A percentile compares a stretch with the other conserved stretches of the same genome.
Conservation (phyloP, 495 filamentous ascomycete genomes). For the Astrocystis sublimbata region DNA sequence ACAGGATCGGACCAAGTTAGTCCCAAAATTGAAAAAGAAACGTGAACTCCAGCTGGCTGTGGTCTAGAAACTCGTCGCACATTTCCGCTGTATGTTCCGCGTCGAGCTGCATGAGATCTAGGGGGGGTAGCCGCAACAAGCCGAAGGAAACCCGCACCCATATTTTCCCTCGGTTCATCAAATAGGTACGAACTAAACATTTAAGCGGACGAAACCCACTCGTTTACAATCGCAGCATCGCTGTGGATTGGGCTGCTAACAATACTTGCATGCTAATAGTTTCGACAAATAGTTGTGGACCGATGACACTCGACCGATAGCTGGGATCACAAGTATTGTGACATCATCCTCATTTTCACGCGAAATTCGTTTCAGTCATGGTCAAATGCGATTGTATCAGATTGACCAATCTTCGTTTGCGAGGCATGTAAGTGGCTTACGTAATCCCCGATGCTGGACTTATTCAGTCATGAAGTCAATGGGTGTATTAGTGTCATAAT, state of each 20-base stretch:
- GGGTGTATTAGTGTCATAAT: not conserved
- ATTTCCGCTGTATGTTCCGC: slow-evolving; percentile 2
- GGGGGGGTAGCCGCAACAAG: too few species aligned
- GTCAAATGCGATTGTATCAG: too few species aligned
- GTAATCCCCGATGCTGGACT: too few species aligned
- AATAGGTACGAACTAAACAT: not conserved
- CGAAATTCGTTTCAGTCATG: too few species aligned
- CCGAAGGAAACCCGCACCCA: slow-evolving; percentile 5
- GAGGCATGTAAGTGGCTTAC: too few species aligned
- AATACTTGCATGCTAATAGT: not conserved
- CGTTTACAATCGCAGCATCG: not conserved
- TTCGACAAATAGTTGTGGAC: not conserved
- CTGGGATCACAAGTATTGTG: too few species aligned
- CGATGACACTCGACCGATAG: too few species aligned
- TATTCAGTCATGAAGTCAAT: not conserved
- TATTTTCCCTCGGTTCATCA: not conserved
- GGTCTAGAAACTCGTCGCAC: not conserved
- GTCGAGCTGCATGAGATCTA: not conserved
- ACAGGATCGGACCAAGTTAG: too few species aligned
- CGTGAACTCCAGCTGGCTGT: not conserved
- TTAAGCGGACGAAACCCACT: not conserved
- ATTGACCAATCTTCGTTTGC: too few species aligned
- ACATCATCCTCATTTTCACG: too few species aligned
- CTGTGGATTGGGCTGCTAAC: not conserved
- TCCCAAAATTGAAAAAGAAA: too few species aligned